phyloP scores from a whole-genome alignment of 2,329 filamentous ascomycete genomes.

The Fusarium tupiense region DNA sequence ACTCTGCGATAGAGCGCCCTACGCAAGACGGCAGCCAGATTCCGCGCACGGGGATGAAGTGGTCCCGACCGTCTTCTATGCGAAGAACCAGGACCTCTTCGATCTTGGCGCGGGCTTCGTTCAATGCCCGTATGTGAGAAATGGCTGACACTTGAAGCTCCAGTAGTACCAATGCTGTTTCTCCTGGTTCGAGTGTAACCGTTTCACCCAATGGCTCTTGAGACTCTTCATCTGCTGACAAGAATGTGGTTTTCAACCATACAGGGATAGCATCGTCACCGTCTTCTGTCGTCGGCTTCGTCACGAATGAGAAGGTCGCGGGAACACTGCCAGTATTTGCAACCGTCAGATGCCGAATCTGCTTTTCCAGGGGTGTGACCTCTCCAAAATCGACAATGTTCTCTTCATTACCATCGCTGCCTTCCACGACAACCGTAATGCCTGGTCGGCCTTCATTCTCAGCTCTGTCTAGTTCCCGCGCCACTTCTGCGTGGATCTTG shows the following conservation, averaged over 20 bases:
- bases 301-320: constrained; percentile 83
- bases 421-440: constrained; percentile 84
- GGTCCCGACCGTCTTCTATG: constrained; percentile 84
- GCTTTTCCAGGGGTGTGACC: constrained; percentile 73
- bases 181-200: constrained; percentile 83
- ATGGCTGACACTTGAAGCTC: constrained; percentile 73
- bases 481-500: constrained; percentile 85
- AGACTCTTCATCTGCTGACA: constrained; percentile 52
- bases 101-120: constrained; percentile 70
- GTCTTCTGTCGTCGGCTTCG: constrained; percentile 67
- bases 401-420: constrained; percentile 54
- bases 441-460: constrained; percentile 90
- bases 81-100: constrained; percentile 91
- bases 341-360: constrained; percentile 77
- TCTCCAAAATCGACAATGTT: constrained; percentile 80
- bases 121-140: constrained; percentile 73
- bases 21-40: constrained; percentile 85
- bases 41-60: constrained; percentile 86
- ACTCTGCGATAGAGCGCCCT: constrained; percentile 85
- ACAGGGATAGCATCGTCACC: constrained; percentile 55
- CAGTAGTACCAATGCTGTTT: constrained; percentile 77
- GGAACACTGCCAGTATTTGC: constrained; percentile 90
- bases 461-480: constrained; percentile 84
- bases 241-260: constrained; percentile 79
- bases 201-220: constrained; percentile 52